Evolutionary conservation across 345 rosid species (phyloP).

Genomic region (Acer campestre): DNA sequence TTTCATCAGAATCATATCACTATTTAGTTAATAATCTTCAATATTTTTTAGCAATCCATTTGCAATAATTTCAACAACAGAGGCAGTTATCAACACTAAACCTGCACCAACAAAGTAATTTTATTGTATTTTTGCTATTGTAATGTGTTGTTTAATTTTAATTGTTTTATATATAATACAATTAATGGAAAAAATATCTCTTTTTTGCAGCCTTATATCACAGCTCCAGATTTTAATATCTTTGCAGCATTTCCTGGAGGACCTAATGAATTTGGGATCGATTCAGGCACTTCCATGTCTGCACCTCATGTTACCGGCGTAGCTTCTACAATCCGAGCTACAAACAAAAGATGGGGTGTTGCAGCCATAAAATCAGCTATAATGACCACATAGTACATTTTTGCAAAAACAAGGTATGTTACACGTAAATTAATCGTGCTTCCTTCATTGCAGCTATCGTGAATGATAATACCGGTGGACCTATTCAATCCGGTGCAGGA

Average conservation of each 20-base stretch:
- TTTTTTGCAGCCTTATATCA: constrained; percentile 23
- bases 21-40: neutral
- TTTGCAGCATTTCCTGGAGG: constrained; percentile 1
- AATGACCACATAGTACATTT: constrained; percentile 12
- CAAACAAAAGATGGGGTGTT: constrained; percentile 21
- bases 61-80: neutral
- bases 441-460: neutral
- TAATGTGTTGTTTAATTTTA: no score
- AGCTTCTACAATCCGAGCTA: constrained; percentile 1
- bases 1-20: neutral
- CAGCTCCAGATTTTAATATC: constrained; percentile 21
- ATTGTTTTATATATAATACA: no score
- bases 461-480: neutral
- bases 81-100: neutral
- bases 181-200: no score
- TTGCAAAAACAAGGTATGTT: no score
- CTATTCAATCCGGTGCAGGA: neutral
- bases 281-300: constrained; percentile 23
- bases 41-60: neutral
- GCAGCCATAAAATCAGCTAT: constrained; percentile 27
- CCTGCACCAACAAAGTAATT: neutral
- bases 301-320: constrained; percentile 28
- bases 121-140: no score
- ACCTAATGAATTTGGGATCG: neutral
- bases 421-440: no score